Base-by-base conservation (phyloP, 192 early-diverging fungal genomes). In the Umbelopsis sp. region DNA sequence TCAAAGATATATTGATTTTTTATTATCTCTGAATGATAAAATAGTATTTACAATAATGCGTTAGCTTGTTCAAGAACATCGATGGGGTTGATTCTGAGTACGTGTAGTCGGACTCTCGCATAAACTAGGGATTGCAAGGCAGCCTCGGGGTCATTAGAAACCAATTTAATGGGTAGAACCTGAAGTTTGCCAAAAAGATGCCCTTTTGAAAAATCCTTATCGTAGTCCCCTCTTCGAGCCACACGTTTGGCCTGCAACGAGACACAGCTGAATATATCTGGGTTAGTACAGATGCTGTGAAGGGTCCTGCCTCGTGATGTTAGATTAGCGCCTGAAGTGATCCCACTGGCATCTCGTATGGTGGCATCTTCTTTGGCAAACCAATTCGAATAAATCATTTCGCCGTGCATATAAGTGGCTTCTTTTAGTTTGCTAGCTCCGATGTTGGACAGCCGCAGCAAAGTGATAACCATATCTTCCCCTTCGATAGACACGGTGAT, bases 381-480 rank as follows among this genome's bases (percentile, higher is more conserved):
- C 55, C 55, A 61, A 6, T 61, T 61, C 1, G 55, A 61, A 16
- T 35, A 61, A 1, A 5, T n/a, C 30, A 61, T 27, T 35, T 61
- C 55, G 25, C 55, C 55, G 15, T 61, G 55, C 25, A 35, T 35
- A 22, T 18, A 61, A 0, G 55, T 25, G 8, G 30, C 55, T 35
- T 61, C 55, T 35, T 61, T 61, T 25, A 61, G 30, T 13, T 61
- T 61, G 25, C 16, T 8, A 13, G 33, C 30, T 35, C 18, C 55
- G 13, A 7, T 37, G 2, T 25, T 4, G 4, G 55, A 61, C 2
- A 61, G 55, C 18, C 55, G 25, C 66, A 73, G 15, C 13, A 73
- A 48, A 1, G 23, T 16, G 45, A 68, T 61, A 0, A 73, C 72
- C 20, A 73, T 23, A 49, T 47, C 45, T 49, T 73, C 72, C 1